Evolutionary conservation across 208 protist species (phyloP).

Genomic region (Trypanosoma scelopori): DNA sequence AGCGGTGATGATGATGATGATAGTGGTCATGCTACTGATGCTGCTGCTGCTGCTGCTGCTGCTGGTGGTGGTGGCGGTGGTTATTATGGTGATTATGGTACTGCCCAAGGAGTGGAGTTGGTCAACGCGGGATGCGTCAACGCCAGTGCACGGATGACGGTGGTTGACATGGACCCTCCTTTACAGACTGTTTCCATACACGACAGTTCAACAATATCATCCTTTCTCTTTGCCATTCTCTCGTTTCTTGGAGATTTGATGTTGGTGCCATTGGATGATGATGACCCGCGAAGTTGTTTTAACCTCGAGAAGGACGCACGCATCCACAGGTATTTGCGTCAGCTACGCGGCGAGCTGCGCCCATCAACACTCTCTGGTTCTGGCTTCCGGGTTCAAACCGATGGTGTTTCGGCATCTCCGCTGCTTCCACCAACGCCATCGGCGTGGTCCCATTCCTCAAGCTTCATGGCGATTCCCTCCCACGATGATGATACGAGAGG

Average conservation of each 20-base stretch:
- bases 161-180: slow-evolving; percentile 2
- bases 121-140: neutral
- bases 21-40: no score
- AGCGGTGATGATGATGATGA: neutral
- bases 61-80: no score
- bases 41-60: no score
- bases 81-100: neutral
- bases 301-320: slow-evolving; percentile 55
- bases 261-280: slow-evolving; percentile 74
- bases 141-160: neutral
- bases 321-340: slow-evolving; percentile 45
- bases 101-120: neutral
- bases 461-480: neutral
- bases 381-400: slow-evolving; percentile 1
- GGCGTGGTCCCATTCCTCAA: slow-evolving; percentile 1
- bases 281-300: slow-evolving; percentile 68
- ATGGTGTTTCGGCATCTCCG: neutral
- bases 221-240: slow-evolving; percentile 67
- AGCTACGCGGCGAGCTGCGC: slow-evolving; percentile 39
- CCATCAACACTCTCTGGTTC: slow-evolving; percentile 17
- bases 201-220: slow-evolving; percentile 54
- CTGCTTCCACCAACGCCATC: neutral
- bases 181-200: slow-evolving; percentile 50
- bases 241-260: slow-evolving; percentile 70
- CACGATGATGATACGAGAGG: slow-evolving; percentile 6